Evolutionary conservation across 768 basidiomycete species (phyloP).

Genomic region (Tephrocybe sp.): DNA sequence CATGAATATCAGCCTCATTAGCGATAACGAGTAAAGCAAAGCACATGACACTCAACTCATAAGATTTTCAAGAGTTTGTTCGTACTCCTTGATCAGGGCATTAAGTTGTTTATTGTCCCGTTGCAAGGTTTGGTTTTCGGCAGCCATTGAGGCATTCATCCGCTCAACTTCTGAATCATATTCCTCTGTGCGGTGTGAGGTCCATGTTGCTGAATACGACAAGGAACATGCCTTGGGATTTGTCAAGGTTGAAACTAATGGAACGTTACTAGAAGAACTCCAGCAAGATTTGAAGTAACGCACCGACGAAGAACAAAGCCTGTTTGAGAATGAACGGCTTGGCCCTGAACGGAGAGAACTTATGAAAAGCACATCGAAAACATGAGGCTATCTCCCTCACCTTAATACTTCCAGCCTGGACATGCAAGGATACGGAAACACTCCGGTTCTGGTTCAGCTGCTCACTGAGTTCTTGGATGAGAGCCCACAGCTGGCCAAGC

Average conservation of each 20-base stretch:
- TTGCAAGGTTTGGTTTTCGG: constrained; percentile 83
- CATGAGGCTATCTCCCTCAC: constrained; percentile 35
- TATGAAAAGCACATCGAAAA: neutral
- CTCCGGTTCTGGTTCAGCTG: constrained; percentile 80
- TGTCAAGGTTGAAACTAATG: constrained; percentile 83
- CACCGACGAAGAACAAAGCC: constrained; percentile 89
- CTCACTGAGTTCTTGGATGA: constrained; percentile 80
- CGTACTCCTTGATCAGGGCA: constrained; percentile 91
- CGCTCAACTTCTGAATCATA: constrained; percentile 89
- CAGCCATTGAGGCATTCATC: constrained; percentile 76
- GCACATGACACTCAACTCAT: constrained; percentile 62
- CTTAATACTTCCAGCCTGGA: constrained; percentile 77
- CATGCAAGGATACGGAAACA: constrained; percentile 69
- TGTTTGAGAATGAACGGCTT: constrained; percentile 86
- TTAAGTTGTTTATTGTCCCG: constrained; percentile 97
- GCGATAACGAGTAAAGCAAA: constrained; percentile 1
- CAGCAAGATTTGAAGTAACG: constrained; percentile 20
- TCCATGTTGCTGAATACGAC: constrained; percentile 4
- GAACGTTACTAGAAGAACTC: neutral
- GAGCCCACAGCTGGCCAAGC: constrained; percentile 59
- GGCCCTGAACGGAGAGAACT: constrained; percentile 48
- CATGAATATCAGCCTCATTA: neutral
- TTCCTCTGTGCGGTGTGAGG: constrained; percentile 57
- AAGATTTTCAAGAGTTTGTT: constrained; percentile 91
- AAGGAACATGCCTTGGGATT: constrained; percentile 63